Evolutionary conservation across 2,329 filamentous ascomycete species (phyloP), one percentile per base, ranked within the genome.

Genomic region (Sclerotinia nivalis): DNA sequence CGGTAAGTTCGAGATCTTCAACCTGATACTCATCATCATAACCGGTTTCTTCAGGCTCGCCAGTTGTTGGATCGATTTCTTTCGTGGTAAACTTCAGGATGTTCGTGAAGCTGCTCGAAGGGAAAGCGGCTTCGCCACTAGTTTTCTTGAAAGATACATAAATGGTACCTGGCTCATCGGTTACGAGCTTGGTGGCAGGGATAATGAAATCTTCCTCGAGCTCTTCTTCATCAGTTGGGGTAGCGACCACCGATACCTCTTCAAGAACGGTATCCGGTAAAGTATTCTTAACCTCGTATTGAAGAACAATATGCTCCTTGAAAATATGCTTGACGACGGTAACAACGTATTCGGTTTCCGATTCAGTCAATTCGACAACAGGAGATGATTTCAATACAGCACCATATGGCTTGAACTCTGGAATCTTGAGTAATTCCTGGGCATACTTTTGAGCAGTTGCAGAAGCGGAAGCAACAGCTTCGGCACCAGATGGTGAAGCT

Each of bases 11-110:
- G 72, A 98, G 89, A 79, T 97, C 93, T 72, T 96, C 93, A 71
- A 98, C 91, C 82, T 97, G 93, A 79, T 99, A 99, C 82, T 99
- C 96, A 78, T 99, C 96, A 67, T 98, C 95, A 80, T 98, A 98
- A 59, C 96, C 96, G 60, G 83, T 86, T 22, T 97, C 93, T 80
- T 99, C 96, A 0, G 95, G 92, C 81, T 97, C 93, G 74, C 89
- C 88, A n/a, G 93, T 97, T 37, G 91, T 91, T 8, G 96, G 96
- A 77, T 99, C 96, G 74, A 99, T 96, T 82, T 99, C 96, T 83
- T 97, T 98, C 84, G 91, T 96, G 25, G 93, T 97, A 80, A 99
- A 99, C 82, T 96, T 97, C 79, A 99, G 90, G 52, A 93, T 84
- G 81, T 98, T 99, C 74, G 92, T 93, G 81, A 99, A 97, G 55